Evolutionary conservation across 345 rosid genomes (phyloP), one percentile per base, ranked within the genome.

Genomic region (Eutrema japonicum): DNA sequence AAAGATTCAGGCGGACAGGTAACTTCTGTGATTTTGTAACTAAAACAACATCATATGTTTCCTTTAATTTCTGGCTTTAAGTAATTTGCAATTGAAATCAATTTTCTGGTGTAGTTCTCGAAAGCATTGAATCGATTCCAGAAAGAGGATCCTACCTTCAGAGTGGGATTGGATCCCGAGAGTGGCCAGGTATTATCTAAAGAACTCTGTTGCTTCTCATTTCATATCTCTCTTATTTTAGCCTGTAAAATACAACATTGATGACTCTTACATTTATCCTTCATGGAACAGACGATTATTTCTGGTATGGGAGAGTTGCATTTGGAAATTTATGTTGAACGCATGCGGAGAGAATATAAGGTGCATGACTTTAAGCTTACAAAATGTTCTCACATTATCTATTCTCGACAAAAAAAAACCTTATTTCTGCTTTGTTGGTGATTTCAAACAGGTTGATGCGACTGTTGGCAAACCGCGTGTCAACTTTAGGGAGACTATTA

Each of bases 261-360:
- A 22, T 71, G 30, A 42, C 64, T 48, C 64, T 48, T 56, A 30
- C 55, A 16, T 33, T 13, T 73, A 64, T 54, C 33, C 36, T 72
- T 68, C 0, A 37, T 73, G 27, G 55, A n/a, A 64, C 81, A 96
- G 98, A 96, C 98, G 13, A 96, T 96, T 74, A 92, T 96, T 72
- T 90, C 99, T 77, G 99, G 99, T 73, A 96, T 96, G 98, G 99
- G 99, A 36, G 98, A 96, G 78, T 82, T 96, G 83, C 99, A 92
- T 84, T 80, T 96, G 83, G 98, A 96, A 72, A 82, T 96, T 43
- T 96, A 96, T 76, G 92, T 96, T 69, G 99, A 96, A 77, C 94
- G 98, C 59, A 96, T 96, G 48, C 82, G 91, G 35, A 86, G 99
- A 80, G 98, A 92, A 66, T 92, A 92, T 79, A 96, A 90, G 97